Evolutionary conservation across 257 asterid genomes (phyloP), one percentile per base, ranked within the genome.

Genomic region (Solanum virginianum): DNA sequence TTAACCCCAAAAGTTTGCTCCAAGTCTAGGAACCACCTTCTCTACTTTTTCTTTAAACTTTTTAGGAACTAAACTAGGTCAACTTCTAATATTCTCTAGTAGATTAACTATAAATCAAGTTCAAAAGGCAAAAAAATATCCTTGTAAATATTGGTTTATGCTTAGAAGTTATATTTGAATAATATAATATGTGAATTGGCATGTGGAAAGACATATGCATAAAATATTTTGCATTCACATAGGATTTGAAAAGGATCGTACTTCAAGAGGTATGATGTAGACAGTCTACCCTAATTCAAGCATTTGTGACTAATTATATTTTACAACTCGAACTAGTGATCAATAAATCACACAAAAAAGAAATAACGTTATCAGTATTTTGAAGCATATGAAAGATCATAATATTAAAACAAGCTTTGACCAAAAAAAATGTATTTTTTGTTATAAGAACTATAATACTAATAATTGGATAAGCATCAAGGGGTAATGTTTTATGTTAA

Each of bases 201-300:
- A n/a, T 60, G 57, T 10, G 57, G 18, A 53, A 53, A 20, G 1
- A 63, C 10, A 24, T n/a, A 0, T n/a, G 16, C 7, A 60, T 4
- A 60, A 10, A 60, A 0, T 0, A 60, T 60, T 1, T 10, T 2
- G 1, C 4, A n/a, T 60, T 10, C 7, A 59, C 5, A 1, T 20
- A 59, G 7, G 0, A 10, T n/a, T 10, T n/a, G 24, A 2, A 6
- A n/a, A 60, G 8, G 4, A 0, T n/a, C 1, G 16, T 7, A 10
- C 1, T 0, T 0, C 1, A 60, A 60, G 29, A 10, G 24, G 12
- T 6, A 11, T 60, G 4, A 60, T 11, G 0, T 60, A 60, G 8
- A 60, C 0, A 60, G 0, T 47, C 12, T 47, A 10, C 0, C 8
- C 10, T 60, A n/a, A n/a, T 60, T 13, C 7, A 60, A 60, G 5